Conservation (phyloP, 1,139 yeast species). For the Wickerhamomyces sp. region DNA sequence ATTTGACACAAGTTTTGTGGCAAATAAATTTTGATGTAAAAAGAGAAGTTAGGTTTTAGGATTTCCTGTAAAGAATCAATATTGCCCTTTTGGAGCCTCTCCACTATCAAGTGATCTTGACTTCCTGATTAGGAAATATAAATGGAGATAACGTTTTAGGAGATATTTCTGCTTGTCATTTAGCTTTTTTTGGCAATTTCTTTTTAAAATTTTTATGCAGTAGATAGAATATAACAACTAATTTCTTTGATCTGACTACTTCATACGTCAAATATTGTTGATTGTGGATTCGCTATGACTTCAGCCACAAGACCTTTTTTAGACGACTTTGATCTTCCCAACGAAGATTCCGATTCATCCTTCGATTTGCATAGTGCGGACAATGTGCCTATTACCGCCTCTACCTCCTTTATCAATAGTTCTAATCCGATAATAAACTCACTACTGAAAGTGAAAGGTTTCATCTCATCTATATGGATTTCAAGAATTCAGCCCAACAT, state of each 20-base stretch:
- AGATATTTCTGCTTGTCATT: background rate
- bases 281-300: constrained; percentile 7
- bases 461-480: constrained; percentile 1
- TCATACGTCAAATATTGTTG: no score
- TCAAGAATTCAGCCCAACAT: constrained; percentile 17
- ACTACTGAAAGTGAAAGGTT: background rate
- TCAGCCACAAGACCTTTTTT: constrained; percentile 7
- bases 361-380: constrained; percentile 5
- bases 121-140: background rate
- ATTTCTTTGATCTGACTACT: no score
- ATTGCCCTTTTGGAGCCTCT: background rate
- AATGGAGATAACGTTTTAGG: background rate
- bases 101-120: background rate
- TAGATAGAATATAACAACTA: no score
- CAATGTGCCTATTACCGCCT: background rate
- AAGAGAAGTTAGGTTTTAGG: no score
- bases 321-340: constrained; percentile 7
- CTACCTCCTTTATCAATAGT: background rate
- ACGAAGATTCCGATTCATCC: constrained; percentile 10
- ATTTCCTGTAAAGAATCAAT: background rate
- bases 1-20: background rate
- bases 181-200: background rate
- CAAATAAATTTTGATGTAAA: no score
- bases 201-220: no score
- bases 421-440: constrained; percentile 1